Base-by-base conservation (phyloP, 805 yeast genomes). In the Scheffersomyces lignosus region DNA sequence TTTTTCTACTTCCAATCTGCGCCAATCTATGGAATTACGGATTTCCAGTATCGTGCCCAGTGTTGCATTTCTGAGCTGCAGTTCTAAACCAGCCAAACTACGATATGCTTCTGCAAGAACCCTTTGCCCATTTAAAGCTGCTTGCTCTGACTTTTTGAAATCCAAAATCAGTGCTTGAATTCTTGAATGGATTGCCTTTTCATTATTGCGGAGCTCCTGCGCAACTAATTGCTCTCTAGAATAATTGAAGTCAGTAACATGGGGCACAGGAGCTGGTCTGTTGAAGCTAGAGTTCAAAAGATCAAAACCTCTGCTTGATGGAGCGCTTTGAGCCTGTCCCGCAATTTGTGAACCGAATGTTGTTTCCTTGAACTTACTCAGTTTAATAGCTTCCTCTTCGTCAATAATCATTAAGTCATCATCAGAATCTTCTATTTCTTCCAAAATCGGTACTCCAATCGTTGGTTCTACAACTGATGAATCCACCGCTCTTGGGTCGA, bases 351-450 rank as follows among this genome's bases (percentile, higher is more conserved):
- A n/a, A 4, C 36, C 38, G 16, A 45, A 45, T 3, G 45, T 31
- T 1, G 45, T 40, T 5, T 43, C 43, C 22, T 45, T 45, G 40
- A 45, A 45, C 5, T 36, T 20, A 7, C 24, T 20, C 9, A 7
- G 7, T 20, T 10, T 20, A 10, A 20, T 40, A 4, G 38, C 36
- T 6, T 36, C 38, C 20, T 29, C 27, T 20, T 13, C 18, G 15
- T 43, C 49, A 16, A 45, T 18, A 7, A 40, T 44, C 14, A 40
- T 33, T 12, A 45, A 18, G 18, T 45, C 49, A 13, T 45, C 49
- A 10, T 42, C 45, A 4, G 30, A 23, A 4, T 38, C 42, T 6
- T 28, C 31, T n/a, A n/a, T n/a, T n/a, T n/a, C n/a, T n/a, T n/a
- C n/a, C n/a, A n/a, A n/a, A n/a, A n/a, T n/a, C n/a, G n/a, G n/a